These are phyloP conservation scores for Phytophthora sansomeana DNA, from an alignment of 352 stramenopile genomes.

Conservation along the genomic window DNA sequence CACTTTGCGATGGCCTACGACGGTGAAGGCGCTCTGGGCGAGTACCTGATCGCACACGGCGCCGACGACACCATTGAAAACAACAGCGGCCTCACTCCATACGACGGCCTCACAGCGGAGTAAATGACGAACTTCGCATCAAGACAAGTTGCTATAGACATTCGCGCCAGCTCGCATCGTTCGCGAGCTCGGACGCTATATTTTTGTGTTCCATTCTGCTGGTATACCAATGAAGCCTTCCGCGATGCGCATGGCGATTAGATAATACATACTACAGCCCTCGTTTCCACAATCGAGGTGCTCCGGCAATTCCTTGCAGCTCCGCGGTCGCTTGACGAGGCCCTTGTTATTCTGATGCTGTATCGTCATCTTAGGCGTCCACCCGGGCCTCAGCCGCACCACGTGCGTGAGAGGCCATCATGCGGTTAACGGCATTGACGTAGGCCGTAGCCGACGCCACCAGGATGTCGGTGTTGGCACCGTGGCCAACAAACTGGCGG, in stretches of 20 bases:
- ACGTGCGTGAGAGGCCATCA: conserved; percentile 78
- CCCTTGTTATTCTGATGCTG: conserved; percentile 33
- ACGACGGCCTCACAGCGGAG: conserved; percentile 89
- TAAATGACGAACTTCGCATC: conserved; percentile 24
- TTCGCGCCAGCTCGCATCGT: conserved; percentile 24
- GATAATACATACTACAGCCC: conserved; percentile 45
- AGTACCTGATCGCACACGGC: conserved; percentile 94
- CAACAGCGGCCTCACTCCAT: conserved; percentile 91
- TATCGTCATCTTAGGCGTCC: conserved; percentile 46
- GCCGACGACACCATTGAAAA: conserved; percentile 96
- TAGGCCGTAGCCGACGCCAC: conserved; percentile 90
- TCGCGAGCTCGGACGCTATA: conserved; percentile 29
- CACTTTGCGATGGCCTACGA: conserved; percentile 96
- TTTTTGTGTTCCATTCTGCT: conserved; percentile 37
- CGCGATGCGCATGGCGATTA: conserved; percentile 32
- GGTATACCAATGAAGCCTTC: conserved; percentile 17
- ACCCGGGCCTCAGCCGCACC: conserved; percentile 39
- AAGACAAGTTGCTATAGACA: conserved; percentile 29
- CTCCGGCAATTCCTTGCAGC: conserved; percentile 16
- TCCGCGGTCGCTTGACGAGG: conserved; percentile 8
- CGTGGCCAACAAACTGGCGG: conserved; percentile 90
- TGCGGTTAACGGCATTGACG: conserved; percentile 89
- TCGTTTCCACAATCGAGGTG: conserved; percentile 8
- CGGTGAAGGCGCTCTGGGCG: conserved; percentile 84
- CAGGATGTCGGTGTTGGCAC: conserved; percentile 91